Base-by-base conservation (phyloP, 371 early-diverging fungal genomes). In the Parasitella parasitica region DNA sequence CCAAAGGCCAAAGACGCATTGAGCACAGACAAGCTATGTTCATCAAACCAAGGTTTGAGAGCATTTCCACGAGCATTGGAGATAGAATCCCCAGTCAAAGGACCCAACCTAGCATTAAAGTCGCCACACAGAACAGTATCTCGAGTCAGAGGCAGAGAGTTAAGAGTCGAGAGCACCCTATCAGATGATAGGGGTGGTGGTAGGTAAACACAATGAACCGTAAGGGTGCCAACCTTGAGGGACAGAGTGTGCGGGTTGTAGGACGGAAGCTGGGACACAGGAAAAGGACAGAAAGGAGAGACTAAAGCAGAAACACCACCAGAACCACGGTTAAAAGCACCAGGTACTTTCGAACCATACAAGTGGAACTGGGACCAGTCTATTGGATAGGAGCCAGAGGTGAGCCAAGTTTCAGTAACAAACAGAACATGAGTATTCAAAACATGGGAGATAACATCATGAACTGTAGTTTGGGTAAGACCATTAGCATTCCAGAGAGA, bases 81-180 rank as follows among this genome's bases (percentile, higher is more conserved):
- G 3, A 6, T 15, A 15, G 22, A 15, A 43, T 57, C 64, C 16
- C 64, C 54, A 53, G 35, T 41, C 9, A 52, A 11, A 16, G 11
- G 1, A 3, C 64, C 64, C 0, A 56, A 34, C 4, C 57, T 35
- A 20, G 57, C 57, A 56, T 63, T 63, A 15, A 63, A 57, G n/a
- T n/a, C n/a, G n/a, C n/a, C n/a, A n/a, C n/a, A n/a, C n/a, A n/a
- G n/a, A 34, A 34, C 9, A 34, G 34, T 34, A 34, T 34, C 34
- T 9, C 34, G 4, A 34, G 34, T 34, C 34, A 34, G 34, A 6
- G 34, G 34, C 9, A 34, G 34, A 6, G 34, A 34, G 34, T 9
- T 34, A 9, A 34, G 34, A 9, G 34, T 34, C 6, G 34, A 34
- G 34, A 34, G 34, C 34, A 34, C 34, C 34, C 9, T 34, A 34